Evolutionary conservation across 108 stramenopile species (phyloP).

Genomic region (Skeletonema potamos): DNA sequence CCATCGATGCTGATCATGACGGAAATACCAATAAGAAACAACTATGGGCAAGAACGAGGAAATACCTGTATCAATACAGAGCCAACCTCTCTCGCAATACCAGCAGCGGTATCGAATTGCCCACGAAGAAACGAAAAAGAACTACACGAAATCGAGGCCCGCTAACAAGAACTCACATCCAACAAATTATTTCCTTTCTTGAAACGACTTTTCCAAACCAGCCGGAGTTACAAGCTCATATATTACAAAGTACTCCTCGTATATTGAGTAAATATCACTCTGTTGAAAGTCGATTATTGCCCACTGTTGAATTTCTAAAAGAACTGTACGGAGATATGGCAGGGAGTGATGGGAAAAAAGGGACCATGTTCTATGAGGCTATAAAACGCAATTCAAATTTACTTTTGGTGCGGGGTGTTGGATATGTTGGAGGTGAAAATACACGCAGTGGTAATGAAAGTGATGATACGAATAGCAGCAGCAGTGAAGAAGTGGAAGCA

Average conservation of each 20-base stretch:
- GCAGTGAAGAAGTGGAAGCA: constrained; percentile 28
- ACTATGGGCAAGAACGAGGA: constrained; percentile 57
- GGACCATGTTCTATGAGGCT: constrained; percentile 61
- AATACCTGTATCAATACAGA: constrained; percentile 60
- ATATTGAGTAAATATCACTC: constrained; percentile 63
- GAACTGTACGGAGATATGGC: constrained; percentile 56
- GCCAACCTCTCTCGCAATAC: constrained; percentile 7
- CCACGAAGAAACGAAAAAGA: constrained; percentile 6
- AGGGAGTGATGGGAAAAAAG: constrained; percentile 13
- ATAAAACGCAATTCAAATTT: constrained; percentile 72
- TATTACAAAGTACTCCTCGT: constrained; percentile 64
- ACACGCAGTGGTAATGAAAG: constrained; percentile 1
- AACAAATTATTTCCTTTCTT: constrained; percentile 62
- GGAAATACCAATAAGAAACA: neutral
- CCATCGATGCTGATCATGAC: neutral
- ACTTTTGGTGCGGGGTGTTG: constrained; percentile 65
- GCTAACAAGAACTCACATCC: constrained; percentile 41
- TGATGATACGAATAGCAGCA: neutral
- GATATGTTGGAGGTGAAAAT: constrained; percentile 38
- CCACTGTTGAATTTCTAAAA: constrained; percentile 72
- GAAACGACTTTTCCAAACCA: constrained; percentile 37
- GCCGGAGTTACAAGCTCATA: constrained; percentile 25
- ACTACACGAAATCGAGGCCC: constrained; percentile 12
- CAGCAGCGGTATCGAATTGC: neutral
- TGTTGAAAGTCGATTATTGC: constrained; percentile 52